Evolutionary conservation across 257 asterid species (phyloP).

Genomic region (Eustoma russellianum): DNA sequence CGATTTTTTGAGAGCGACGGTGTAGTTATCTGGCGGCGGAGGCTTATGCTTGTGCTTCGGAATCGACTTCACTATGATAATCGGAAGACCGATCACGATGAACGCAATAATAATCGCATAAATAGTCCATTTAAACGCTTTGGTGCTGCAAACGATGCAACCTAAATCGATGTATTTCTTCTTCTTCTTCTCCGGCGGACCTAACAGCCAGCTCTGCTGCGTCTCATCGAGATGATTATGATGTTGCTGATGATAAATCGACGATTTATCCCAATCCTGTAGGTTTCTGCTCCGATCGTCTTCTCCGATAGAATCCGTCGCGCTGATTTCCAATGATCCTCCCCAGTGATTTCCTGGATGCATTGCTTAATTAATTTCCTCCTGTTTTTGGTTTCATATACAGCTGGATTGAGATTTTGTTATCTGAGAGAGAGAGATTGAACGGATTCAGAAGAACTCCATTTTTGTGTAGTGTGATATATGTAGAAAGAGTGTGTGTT

Average conservation of each 20-base stretch:
- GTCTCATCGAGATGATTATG: slow-evolving; percentile 52
- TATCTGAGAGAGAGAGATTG: too few relatives aligned
- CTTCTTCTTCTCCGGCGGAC: slow-evolving; percentile 61
- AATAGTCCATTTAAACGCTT: slow-evolving; percentile 44
- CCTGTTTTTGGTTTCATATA: too few relatives aligned
- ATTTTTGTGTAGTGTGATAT: too few relatives aligned
- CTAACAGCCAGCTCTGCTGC: slow-evolving; percentile 81
- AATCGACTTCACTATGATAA: slow-evolving; percentile 31
- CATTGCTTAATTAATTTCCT: slow-evolving; percentile 30
- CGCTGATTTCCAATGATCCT: slow-evolving; percentile 62
- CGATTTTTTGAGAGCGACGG: slow-evolving; percentile 56
- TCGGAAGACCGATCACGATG: slow-evolving; percentile 53
- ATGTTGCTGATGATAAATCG: slow-evolving; percentile 29
- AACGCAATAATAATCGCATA: slow-evolving; percentile 29
- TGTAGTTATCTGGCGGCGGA: slow-evolving; percentile 58
- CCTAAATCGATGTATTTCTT: slow-evolving; percentile 74
- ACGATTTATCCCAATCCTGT: slow-evolving; percentile 59
- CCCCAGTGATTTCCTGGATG: slow-evolving; percentile 69
- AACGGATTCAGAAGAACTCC: too few relatives aligned
- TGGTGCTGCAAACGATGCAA: slow-evolving; percentile 45
- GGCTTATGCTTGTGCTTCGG: slow-evolving; percentile 40
- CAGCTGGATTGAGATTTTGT: too few relatives aligned
- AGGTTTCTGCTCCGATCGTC: slow-evolving; percentile 41
- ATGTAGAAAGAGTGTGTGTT: too few relatives aligned
- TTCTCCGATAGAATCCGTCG: slow-evolving; percentile 33